These are phyloP conservation scores for Jamesozyma lodderae DNA, from an alignment of 805 yeast genomes.

Conservation along the genomic window DNA sequence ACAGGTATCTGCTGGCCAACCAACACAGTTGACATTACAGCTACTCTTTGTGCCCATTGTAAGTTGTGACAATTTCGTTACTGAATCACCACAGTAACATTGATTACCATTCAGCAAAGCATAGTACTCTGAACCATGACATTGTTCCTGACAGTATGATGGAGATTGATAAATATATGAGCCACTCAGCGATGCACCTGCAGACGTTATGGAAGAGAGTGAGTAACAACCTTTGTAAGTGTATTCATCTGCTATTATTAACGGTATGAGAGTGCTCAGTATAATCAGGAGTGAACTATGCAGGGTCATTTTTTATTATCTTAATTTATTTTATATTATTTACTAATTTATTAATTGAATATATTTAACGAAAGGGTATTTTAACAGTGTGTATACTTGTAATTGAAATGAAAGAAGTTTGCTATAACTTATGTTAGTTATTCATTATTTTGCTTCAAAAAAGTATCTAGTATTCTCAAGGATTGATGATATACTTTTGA, in stretches of 20 bases:
- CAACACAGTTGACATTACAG: conserved; percentile 46
- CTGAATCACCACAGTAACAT: conserved; percentile 59
- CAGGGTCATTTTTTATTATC: too few relatives aligned
- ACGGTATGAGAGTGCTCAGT: not conserved
- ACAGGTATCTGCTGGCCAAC: conserved; percentile 55
- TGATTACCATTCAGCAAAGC: conserved; percentile 45
- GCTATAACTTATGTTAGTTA: too few relatives aligned
- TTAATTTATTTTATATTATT: too few relatives aligned
- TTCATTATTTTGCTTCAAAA: too few relatives aligned
- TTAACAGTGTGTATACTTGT: not conserved
- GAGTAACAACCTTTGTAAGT: conserved; percentile 32
- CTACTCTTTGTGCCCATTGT: conserved; percentile 34
- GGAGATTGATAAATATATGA: conserved; percentile 50
- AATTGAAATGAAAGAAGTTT: too few relatives aligned
- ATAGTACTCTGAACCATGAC: conserved; percentile 41
- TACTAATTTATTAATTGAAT: too few relatives aligned
- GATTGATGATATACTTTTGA: too few relatives aligned
- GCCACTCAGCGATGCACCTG: conserved; percentile 33
- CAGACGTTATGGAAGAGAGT: conserved; percentile 20
- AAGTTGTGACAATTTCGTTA: conserved; percentile 30
- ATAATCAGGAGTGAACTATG: not conserved
- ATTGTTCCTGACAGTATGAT: conserved; percentile 43
- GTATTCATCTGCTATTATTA: conserved; percentile 17
- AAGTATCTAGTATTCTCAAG: too few relatives aligned
- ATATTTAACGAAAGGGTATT: not conserved